Conservation (phyloP, 1,284 basidiomycete species). For the Mycosarcoma maydis region DNA sequence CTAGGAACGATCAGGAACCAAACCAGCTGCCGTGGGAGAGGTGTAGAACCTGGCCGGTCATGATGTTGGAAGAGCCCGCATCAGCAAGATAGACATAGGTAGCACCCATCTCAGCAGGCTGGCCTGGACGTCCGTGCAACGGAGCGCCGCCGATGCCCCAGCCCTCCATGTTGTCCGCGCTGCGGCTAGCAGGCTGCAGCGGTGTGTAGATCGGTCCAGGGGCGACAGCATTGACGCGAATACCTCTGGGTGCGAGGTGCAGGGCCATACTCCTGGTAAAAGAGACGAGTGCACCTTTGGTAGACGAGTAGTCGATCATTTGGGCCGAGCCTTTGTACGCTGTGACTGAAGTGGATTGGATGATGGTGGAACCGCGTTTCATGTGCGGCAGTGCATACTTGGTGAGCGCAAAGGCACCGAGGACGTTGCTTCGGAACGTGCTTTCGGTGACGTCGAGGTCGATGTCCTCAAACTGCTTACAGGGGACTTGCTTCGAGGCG, state of each 20-base stretch:
- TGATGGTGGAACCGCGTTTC: constrained; percentile 73
- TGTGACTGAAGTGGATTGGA: constrained; percentile 75
- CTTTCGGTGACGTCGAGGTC: constrained; percentile 44
- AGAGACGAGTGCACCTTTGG: constrained; percentile 70
- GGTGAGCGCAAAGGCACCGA: constrained; percentile 50
- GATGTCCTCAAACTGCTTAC: constrained; percentile 56
- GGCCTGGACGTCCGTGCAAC: constrained; percentile 47
- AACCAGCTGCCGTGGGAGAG: constrained; percentile 48
- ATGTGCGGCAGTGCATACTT: constrained; percentile 72
- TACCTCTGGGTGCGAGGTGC: constrained; percentile 73
- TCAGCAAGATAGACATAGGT: constrained; percentile 56
- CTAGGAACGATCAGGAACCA: constrained; percentile 16
- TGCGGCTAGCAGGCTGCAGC: constrained; percentile 55
- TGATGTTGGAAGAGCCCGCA: constrained; percentile 48
- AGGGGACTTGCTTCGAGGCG: constrained; percentile 73
- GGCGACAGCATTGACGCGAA: constrained; percentile 72
- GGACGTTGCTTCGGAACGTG: constrained; percentile 55
- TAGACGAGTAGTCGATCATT: constrained; percentile 71
- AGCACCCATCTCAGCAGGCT: constrained; percentile 55
- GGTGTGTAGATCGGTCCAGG: constrained; percentile 73
- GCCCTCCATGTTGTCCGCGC: constrained; percentile 52
- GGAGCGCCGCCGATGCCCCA: constrained; percentile 52
- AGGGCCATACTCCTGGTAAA: constrained; percentile 73
- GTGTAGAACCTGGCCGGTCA: constrained; percentile 56
- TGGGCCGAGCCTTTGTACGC: constrained; percentile 70